A percentile compares a stretch with the other conserved stretches of the same genome.
Conservation (phyloP, 2,329 filamentous ascomycete genomes). For the Eutypella sp. region DNA sequence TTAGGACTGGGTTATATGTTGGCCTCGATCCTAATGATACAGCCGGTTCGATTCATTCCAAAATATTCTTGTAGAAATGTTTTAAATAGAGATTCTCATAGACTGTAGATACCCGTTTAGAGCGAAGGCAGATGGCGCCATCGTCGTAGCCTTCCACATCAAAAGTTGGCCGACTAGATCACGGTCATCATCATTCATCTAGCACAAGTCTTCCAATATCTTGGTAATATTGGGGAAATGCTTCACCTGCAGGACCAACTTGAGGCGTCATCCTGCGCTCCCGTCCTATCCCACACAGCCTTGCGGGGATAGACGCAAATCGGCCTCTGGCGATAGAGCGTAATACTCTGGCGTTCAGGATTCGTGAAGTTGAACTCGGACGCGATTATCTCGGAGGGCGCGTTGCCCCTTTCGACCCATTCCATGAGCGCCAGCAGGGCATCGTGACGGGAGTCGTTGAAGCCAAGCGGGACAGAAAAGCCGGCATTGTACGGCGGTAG, state of each 20-base stretch:
- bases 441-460: conserved; percentile 20
- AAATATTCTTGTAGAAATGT: too few relatives aligned
- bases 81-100: neutral
- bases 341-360: conserved; percentile 16
- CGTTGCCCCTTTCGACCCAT: conserved; percentile 24
- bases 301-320: conserved; percentile 33
- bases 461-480: conserved; percentile 21
- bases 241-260: conserved; percentile 28
- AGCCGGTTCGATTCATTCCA: too few relatives aligned
- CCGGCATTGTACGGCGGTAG: conserved; percentile 23
- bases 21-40: too few relatives aligned
- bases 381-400: conserved; percentile 20
- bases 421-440: conserved; percentile 24
- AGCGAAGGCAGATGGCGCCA: neutral
- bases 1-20: too few relatives aligned
- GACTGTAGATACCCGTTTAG: neutral
- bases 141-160: neutral
- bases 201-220: too few relatives aligned
- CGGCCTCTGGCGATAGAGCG: conserved; percentile 34
- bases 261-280: conserved; percentile 24
- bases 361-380: conserved; percentile 25
- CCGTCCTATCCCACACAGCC: conserved; percentile 27
- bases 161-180: neutral
- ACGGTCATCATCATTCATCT: neutral
- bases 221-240: neutral